Evolutionary conservation across 2,329 filamentous ascomycete species (phyloP), one percentile per base, ranked within the genome.

Genomic region (Fusarium sp.): DNA sequence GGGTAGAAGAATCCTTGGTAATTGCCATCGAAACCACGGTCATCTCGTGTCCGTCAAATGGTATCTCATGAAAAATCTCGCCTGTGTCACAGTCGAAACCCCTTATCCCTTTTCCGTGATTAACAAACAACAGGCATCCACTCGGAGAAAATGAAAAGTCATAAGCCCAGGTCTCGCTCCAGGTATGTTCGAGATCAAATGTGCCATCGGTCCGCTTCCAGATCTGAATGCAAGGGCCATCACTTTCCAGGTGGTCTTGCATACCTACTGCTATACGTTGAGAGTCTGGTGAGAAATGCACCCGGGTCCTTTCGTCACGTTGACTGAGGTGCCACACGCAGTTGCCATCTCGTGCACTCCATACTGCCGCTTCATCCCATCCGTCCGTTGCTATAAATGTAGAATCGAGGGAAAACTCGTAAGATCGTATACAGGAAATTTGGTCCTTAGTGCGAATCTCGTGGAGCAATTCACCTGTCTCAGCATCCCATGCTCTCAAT

Each of bases 301-400:
- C 10, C 1, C 3, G 1, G 13, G 1, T 22, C 41, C 3, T 26
- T 35, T 11, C 9, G 5, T 4, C 0, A 2, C 1, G 6, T 7
- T 12, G 11, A 4, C 6, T 17, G 9, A 18, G 0, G 2, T 35
- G 31, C 48, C 48, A 51, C n/a, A 10, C 22, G 11, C 31, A 51
- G 3, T 13, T 7, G 5, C 48, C 48, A 35, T 24, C 7, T 1
- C 31, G 15, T 14, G 31, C 11, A 18, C 4, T 10, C 48, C 48
- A 51, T 14, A 35, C 31, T 5, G 11, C 48, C 31, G 22, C 48
- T 24, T 18, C 48, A 24, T 10, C 5, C 28, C 22, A 51, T 47
- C 18, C 5, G 6, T 47, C 26, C 3, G 17, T 33, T 55, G 6
- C 45, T 3, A 61, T 5, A 3, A 42, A 35, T 3, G 28, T 7